Evolutionary conservation across 495 filamentous ascomycete species (phyloP).

Genomic region (Hypoxylon fuscum): DNA sequence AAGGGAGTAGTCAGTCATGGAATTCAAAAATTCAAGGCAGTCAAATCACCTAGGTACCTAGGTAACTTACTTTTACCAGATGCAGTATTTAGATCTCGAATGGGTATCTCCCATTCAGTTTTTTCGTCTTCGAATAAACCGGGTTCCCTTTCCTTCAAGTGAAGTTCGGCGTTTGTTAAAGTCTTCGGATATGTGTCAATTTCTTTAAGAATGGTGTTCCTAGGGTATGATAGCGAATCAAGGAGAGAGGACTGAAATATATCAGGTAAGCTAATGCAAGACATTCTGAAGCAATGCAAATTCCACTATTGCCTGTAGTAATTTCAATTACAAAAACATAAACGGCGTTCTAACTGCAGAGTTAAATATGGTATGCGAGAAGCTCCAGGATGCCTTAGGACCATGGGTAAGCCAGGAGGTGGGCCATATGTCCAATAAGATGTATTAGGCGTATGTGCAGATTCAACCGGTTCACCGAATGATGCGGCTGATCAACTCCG

Average conservation of each 20-base stretch:
- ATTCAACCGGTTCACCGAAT: too few relatives aligned
- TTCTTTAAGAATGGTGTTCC: constrained; percentile 10
- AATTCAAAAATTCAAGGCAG: too few relatives aligned
- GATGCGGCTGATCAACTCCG: too few relatives aligned
- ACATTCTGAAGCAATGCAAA: background rate
- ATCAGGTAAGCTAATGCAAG: background rate
- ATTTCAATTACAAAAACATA: background rate
- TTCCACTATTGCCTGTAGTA: background rate
- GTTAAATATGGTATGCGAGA: too few relatives aligned
- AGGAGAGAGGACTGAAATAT: constrained; percentile 1
- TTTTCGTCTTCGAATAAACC: constrained; percentile 9
- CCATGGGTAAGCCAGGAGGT: too few relatives aligned
- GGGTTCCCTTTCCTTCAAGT: background rate
- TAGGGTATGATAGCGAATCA: constrained; percentile 7
- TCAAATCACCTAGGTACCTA: background rate
- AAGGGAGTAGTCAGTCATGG: background rate
- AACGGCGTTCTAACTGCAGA: too few relatives aligned
- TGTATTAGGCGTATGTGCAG: too few relatives aligned
- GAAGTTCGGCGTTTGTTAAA: background rate
- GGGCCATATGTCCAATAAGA: too few relatives aligned
- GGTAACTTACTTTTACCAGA: background rate
- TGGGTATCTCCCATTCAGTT: constrained; percentile 11
- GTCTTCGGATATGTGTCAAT: constrained; percentile 7
- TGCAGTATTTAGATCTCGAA: constrained; percentile 15
- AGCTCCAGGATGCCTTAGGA: too few relatives aligned